Evolutionary conservation across 2,329 filamentous ascomycete species (phyloP).

Genomic region (Phialemoniopsis sp.): DNA sequence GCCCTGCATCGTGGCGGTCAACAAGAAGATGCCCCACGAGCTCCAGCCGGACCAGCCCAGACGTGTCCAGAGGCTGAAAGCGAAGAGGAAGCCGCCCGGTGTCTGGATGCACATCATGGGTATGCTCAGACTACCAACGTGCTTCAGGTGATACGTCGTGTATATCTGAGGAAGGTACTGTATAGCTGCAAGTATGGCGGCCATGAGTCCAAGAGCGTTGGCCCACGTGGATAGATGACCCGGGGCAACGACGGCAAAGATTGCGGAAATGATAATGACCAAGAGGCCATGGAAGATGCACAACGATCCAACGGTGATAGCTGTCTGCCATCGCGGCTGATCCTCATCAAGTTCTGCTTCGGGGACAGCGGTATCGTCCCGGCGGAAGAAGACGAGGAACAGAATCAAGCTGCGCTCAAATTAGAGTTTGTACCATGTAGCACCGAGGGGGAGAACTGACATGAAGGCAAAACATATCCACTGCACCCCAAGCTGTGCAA

Average conservation of each 20-base stretch:
- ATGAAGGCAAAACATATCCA: conserved; percentile 91
- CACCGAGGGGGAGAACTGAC: conserved; percentile 50
- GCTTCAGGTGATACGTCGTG: conserved; percentile 80
- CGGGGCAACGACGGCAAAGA: conserved; percentile 62
- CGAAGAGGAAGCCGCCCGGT: conserved; percentile 86
- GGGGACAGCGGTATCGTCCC: conserved; percentile 46
- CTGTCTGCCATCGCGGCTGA: conserved; percentile 70
- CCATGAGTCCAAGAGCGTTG: conserved; percentile 76
- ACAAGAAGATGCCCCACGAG: conserved; percentile 86
- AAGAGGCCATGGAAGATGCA: conserved; percentile 75
- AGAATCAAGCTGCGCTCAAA: conserved; percentile 66
- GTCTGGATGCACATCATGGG: conserved; percentile 99
- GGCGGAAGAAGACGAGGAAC: conserved; percentile 92
- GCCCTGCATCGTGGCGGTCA: conserved; percentile 84
- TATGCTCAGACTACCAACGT: conserved; percentile 87
- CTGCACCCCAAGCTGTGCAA: conserved; percentile 86
- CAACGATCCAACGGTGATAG: conserved; percentile 66
- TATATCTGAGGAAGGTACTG: conserved; percentile 96
- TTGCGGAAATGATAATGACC: conserved; percentile 62
- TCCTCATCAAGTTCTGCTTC: conserved; percentile 34
- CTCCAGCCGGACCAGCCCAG: conserved; percentile 87
- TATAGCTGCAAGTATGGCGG: conserved; percentile 73
- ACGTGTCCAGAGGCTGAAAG: conserved; percentile 74
- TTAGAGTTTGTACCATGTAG: not conserved
- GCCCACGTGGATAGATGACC: conserved; percentile 72